Conservation (phyloP, 2,329 filamentous ascomycete species). For the Colletotrichum simmondsii region DNA sequence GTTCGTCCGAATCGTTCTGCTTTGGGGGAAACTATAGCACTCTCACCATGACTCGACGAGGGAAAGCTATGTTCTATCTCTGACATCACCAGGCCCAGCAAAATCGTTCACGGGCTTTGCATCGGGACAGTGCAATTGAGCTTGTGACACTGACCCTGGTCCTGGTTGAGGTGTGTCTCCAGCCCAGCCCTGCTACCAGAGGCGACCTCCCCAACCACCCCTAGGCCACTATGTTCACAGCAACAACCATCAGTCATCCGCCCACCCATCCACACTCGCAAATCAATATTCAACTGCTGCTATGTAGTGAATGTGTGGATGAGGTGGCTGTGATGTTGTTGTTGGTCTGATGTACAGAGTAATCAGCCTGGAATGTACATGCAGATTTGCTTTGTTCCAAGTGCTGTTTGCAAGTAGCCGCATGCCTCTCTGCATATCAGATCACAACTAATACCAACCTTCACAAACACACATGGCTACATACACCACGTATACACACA, state of each 20-base stretch:
- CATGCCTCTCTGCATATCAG: conserved; percentile 9
- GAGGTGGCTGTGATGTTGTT: conserved; percentile 8
- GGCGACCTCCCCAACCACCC: conserved; percentile 23
- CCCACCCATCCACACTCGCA: not conserved
- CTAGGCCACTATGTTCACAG: not conserved
- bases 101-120: conserved; percentile 5
- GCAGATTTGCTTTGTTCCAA: conserved; percentile 21
- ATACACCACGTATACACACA: not conserved
- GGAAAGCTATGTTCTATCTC: conserved; percentile 20
- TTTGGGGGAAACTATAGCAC: not conserved
- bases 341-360: not conserved
- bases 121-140: not conserved
- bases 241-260: conserved; percentile 28
- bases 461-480: conserved; percentile 19
- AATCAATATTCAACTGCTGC: not conserved
- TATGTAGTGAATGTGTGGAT: not conserved
- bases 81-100: conserved; percentile 21
- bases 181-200: conserved; percentile 24
- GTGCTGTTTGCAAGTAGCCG: conserved; percentile 22
- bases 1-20: conserved; percentile 25
- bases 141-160: conserved; percentile 10
- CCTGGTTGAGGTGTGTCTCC: conserved; percentile 24
- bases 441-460: not conserved
- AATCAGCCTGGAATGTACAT: conserved; percentile 9
- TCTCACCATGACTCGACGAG: conserved; percentile 26